Evolutionary conservation across 1,284 basidiomycete species (phyloP), one percentile per base, ranked within the genome.

Genomic region (Melampsora larici-populina): DNA sequence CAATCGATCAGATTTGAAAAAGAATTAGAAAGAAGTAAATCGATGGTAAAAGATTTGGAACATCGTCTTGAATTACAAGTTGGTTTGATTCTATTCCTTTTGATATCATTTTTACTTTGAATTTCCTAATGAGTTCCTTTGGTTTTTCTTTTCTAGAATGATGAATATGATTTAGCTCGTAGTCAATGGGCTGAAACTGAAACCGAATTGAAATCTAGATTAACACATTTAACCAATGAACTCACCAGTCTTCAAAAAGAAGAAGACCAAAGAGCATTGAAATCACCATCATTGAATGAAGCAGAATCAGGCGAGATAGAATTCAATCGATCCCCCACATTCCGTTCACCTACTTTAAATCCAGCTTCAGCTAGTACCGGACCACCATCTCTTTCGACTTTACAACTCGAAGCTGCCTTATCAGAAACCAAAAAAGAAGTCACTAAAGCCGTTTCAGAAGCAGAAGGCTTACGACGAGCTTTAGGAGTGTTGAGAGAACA

Each of bases 401-500:
- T 55, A 21, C 21, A 55, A 17, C 51, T 55, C 51, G 51, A 55
- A 26, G 51, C 51, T 15, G 51, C 51, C 1, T 26, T 55, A 7
- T 7, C 51, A 18, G 66, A 68, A 62, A 58, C 65, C 21, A 21
- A 60, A 2, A 76, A 76, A 36, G 24, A 63, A 46, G 18, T 69
- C 40, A 64, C 64, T 6, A 60, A 66, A 55, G 71, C 71, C 13
- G n/a, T 74, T 33, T 64, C 73, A 31, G 51, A 46, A 17, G 31
- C 55, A n/a, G 73, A 76, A 36, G 40, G 49, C 9, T 26, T 55
- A 55, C 51, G 51, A 26, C 9, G 51, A 55, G 51, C 51, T 26
- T n/a, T 64, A 18, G 62, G 31, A 64, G 31, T 36, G 18, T 17
- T 77, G 9, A 77, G 68, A 31, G 46, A 36, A 21, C 75, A 77